Conservation (phyloP, 1,139 yeast genomes). For the Hyphopichia fennica region DNA sequence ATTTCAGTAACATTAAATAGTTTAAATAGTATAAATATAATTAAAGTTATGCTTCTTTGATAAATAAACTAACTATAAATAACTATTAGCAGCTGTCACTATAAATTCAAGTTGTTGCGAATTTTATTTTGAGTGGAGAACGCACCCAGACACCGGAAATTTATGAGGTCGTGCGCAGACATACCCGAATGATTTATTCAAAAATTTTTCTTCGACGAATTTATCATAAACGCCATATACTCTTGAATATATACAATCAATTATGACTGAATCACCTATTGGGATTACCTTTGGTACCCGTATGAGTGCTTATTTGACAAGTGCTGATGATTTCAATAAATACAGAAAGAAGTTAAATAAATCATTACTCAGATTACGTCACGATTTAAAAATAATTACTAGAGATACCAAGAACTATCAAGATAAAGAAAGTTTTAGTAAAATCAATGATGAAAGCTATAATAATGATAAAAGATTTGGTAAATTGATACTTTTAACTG, state of each 20-base stretch:
- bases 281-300: conserved; percentile 48
- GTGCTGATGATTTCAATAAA: conserved; percentile 51
- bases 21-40: too few relatives aligned
- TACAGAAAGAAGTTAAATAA: conserved; percentile 48
- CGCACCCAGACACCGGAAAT: neutral
- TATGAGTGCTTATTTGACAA: conserved; percentile 47
- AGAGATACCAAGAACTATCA: conserved; percentile 57
- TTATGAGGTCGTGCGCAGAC: neutral
- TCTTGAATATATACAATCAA: neutral
- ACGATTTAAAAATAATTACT: conserved; percentile 54
- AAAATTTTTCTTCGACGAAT: neutral
- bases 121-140: neutral
- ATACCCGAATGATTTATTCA: neutral
- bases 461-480: conserved; percentile 47
- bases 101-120: too few relatives aligned
- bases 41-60: too few relatives aligned
- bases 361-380: conserved; percentile 56
- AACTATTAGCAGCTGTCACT: too few relatives aligned
- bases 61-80: too few relatives aligned
- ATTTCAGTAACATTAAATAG: too few relatives aligned
- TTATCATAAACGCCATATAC: too few relatives aligned
- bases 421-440: conserved; percentile 42
- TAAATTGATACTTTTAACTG: conserved; percentile 48
- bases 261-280: conserved; percentile 29
- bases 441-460: conserved; percentile 48